A percentile compares a stretch with the other conserved stretches of the same genome.
phyloP scores from a whole-genome alignment of 257 asterid species.

The Osmanthus fragrans region DNA sequence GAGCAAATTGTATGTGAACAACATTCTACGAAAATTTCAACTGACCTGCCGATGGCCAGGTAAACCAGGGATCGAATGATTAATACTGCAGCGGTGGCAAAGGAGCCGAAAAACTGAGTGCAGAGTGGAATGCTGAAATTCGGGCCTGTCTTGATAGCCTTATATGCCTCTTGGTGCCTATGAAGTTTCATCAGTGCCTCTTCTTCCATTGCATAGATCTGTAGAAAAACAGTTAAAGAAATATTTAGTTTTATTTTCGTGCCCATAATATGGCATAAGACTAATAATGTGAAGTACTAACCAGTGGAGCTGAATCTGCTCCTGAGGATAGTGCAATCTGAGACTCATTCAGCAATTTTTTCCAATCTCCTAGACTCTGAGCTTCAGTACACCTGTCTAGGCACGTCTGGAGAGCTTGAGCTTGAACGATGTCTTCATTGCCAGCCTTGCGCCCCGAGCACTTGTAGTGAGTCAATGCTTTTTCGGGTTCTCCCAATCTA shows the following conservation, averaged over 20 bases:
- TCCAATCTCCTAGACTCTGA: slow-evolving; percentile 44
- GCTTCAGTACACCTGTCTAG: slow-evolving; percentile 37
- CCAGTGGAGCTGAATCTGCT: slow-evolving; percentile 70
- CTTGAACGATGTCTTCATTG: slow-evolving; percentile 37
- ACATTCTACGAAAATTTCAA: neutral
- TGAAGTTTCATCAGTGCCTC: slow-evolving; percentile 56
- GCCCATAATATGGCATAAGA: neutral
- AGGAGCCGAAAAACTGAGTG: slow-evolving; percentile 39
- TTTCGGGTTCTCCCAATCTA: slow-evolving; percentile 65
- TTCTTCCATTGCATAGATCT: slow-evolving; percentile 61
- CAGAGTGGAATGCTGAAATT: slow-evolving; percentile 27
- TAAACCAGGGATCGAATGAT: slow-evolving; percentile 43
- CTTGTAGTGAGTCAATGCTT: slow-evolving; percentile 48
- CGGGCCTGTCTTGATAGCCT: slow-evolving; percentile 31
- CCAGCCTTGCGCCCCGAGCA: slow-evolving; percentile 46
- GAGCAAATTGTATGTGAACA: neutral
- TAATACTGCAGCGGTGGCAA: slow-evolving; percentile 37
- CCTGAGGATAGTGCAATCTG: slow-evolving; percentile 42
- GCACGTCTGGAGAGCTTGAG: slow-evolving; percentile 40
- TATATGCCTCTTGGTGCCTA: slow-evolving; percentile 59
- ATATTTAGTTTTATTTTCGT: neutral
- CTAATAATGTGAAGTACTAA: slow-evolving; percentile 5
- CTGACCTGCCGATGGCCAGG: slow-evolving; percentile 59
- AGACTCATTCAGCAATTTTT: slow-evolving; percentile 36
- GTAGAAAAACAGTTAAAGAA: neutral